These are phyloP conservation scores for Kwoniella sp. DNA, from an alignment of 768 basidiomycete genomes.

Conservation along the genomic window DNA sequence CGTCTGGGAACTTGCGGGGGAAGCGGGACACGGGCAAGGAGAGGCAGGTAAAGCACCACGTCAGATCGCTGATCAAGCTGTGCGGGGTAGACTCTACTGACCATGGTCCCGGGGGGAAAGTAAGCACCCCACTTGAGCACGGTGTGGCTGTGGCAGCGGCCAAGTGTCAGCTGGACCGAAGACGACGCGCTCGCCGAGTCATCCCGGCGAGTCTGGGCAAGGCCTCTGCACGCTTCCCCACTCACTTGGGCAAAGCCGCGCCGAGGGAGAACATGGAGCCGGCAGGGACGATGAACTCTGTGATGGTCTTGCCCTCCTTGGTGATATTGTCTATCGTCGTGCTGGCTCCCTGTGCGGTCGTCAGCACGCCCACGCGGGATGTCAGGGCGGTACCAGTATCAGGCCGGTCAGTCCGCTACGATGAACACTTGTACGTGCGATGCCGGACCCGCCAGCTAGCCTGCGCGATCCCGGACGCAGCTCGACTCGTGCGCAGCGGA, in stretches of 20 bases:
- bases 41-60: no score
- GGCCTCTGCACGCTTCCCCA: not conserved
- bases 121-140: conserved; percentile 29
- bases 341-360: conserved; percentile 21
- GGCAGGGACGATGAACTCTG: conserved; percentile 38
- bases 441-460: not conserved
- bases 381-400: no score
- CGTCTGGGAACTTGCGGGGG: conserved; percentile 32
- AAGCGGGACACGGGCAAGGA: no score
- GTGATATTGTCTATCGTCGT: conserved; percentile 37
- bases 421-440: no score
- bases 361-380: no score
- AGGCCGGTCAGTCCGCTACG: no score
- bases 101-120: conserved; percentile 45
- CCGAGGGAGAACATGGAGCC: conserved; percentile 44
- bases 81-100: conserved; percentile 13
- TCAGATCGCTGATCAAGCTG: no score
- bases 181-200: not conserved
- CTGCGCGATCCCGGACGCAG: not conserved
- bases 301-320: conserved; percentile 23
- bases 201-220: no score
- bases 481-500: no score
- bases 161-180: not conserved
- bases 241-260: conserved; percentile 28
- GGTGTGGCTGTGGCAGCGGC: conserved; percentile 11